These are phyloP conservation scores for Bauhinia variegata DNA, from an alignment of 306 rosid genomes.

Conservation along the genomic window DNA sequence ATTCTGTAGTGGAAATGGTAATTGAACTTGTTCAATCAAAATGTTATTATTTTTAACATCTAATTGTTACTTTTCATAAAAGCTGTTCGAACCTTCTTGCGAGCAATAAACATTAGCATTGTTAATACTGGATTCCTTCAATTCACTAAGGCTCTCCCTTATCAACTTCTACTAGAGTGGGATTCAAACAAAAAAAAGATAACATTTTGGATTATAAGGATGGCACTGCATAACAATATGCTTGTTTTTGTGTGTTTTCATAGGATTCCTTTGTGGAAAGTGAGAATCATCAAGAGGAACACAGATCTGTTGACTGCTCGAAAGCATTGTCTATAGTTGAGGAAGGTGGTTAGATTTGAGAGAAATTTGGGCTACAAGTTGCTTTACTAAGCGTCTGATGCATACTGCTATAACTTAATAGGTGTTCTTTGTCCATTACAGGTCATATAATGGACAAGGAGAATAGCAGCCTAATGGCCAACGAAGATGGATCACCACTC, in stretches of 20 bases:
- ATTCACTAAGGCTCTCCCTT: background rate
- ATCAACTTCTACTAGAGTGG: background rate
- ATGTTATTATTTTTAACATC: background rate
- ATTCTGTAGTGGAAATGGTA: slow-evolving; percentile 34
- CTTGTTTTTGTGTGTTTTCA: background rate
- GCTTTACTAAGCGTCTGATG: slow-evolving; percentile 12
- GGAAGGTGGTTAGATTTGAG: slow-evolving; percentile 51
- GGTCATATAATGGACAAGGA: slow-evolving; percentile 51
- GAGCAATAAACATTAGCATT: too few species aligned
- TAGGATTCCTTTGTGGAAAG: slow-evolving; percentile 44
- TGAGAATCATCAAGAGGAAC: slow-evolving; percentile 42
- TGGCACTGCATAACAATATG: background rate
- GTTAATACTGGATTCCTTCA: too few species aligned
- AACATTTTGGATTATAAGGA: too few species aligned
- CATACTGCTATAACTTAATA: background rate
- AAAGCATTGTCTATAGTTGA: slow-evolving; percentile 33
- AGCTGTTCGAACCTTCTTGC: background rate
- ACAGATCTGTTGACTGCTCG: slow-evolving; percentile 30
- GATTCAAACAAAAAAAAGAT: too few species aligned
- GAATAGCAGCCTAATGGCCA: slow-evolving; percentile 34
- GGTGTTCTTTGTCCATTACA: slow-evolving; percentile 35
- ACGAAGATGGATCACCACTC: slow-evolving; percentile 60
- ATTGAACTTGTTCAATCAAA: slow-evolving; percentile 9
- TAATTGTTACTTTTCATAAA: background rate
- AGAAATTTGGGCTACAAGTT: slow-evolving; percentile 15